Evolutionary conservation across 495 filamentous ascomycete genomes (phyloP).

Genomic region (Poronia punctata): DNA sequence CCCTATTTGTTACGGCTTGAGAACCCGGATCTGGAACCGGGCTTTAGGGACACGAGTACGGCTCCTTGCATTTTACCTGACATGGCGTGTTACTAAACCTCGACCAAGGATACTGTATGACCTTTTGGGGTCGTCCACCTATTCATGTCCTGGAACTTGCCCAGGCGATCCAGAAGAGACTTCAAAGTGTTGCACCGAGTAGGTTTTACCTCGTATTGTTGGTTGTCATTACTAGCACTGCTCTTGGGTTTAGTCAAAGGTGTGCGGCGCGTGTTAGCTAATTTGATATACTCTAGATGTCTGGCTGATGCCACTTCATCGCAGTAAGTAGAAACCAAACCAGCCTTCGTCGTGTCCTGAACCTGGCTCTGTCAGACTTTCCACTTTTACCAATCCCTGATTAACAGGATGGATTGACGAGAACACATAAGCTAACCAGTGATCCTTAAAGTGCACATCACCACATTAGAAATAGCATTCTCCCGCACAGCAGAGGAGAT

Average conservation of each 20-base stretch:
- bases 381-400: background rate
- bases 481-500: slow-evolving; percentile 59
- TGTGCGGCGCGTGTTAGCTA: background rate
- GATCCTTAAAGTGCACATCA: slow-evolving; percentile 62
- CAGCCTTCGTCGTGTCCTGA: no score
- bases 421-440: no score
- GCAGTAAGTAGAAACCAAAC: slow-evolving; percentile 20
- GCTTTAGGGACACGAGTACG: slow-evolving; percentile 61
- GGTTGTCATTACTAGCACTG: no score
- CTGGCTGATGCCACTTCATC: slow-evolving; percentile 73
- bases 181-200: slow-evolving; percentile 61
- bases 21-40: slow-evolving; percentile 52
- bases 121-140: slow-evolving; percentile 82
- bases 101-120: slow-evolving; percentile 79
- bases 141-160: slow-evolving; percentile 59
- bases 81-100: no score
- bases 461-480: slow-evolving; percentile 73
- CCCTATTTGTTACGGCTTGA: slow-evolving; percentile 62
- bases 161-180: slow-evolving; percentile 55
- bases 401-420: no score
- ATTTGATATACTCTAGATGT: slow-evolving; percentile 46
- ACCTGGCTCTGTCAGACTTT: background rate
- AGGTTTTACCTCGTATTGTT: no score
- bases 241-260: background rate
- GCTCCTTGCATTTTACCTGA: no score